Evolutionary conservation across 805 yeast species (phyloP).

Genomic region (Starmerella geochares): DNA sequence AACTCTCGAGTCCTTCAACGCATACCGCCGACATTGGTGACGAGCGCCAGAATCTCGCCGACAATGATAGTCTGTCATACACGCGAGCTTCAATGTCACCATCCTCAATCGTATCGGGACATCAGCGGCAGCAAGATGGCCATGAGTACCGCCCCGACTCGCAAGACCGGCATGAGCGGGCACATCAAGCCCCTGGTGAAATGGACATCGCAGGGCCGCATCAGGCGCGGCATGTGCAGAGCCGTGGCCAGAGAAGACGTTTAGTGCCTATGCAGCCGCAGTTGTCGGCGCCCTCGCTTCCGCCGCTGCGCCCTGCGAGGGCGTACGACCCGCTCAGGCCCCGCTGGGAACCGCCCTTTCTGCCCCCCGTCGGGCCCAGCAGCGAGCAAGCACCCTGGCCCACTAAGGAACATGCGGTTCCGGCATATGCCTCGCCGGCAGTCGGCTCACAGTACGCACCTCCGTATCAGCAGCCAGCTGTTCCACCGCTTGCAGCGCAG

Average conservation of each 20-base stretch:
- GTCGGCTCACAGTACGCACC: background rate
- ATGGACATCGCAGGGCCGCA: background rate
- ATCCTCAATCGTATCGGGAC: background rate
- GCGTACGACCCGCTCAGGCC: background rate
- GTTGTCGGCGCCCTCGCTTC: background rate
- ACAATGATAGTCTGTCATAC: no score
- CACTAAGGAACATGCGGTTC: background rate
- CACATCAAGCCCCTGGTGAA: background rate
- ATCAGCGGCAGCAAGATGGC: slow-evolving; percentile 1
- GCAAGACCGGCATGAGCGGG: background rate
- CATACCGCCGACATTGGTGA: no score
- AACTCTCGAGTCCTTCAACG: no score
- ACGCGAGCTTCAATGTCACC: no score
- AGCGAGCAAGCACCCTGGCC: background rate
- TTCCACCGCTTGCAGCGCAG: no score
- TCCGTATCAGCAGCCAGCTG: background rate
- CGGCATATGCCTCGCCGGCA: background rate
- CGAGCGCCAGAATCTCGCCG: no score
- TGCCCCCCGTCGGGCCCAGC: background rate
- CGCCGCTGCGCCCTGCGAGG: background rate
- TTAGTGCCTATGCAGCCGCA: background rate
- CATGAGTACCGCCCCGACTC: background rate
- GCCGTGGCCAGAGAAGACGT: background rate
- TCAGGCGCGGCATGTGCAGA: background rate
- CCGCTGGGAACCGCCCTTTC: background rate